Percentiles rank a stretch among this genome's conserved stretches.
These are phyloP conservation scores for Grigorovia yakushimaensis DNA, from an alignment of 805 yeast genomes.

Conservation along the genomic window DNA sequence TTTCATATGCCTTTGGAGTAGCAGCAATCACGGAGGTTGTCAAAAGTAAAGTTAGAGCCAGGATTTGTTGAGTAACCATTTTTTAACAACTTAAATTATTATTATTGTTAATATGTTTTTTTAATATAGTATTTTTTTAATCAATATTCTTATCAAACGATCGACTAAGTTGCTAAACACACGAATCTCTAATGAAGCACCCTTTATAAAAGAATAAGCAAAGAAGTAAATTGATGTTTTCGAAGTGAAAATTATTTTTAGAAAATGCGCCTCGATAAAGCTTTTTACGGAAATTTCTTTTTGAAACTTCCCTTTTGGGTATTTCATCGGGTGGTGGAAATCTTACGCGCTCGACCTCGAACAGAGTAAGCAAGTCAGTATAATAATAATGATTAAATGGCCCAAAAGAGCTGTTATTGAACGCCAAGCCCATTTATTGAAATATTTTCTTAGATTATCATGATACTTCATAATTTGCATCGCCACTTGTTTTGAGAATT, in stretches of 20 bases:
- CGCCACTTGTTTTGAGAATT: slow-evolving; percentile 8
- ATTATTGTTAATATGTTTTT: not conserved
- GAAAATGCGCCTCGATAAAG: not conserved
- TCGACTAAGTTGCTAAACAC: too few relatives aligned
- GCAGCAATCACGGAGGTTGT: slow-evolving; percentile 3
- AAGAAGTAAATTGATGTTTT: not conserved
- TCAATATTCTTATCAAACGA: too few relatives aligned
- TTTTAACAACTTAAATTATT: not conserved
- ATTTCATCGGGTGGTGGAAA: not conserved
- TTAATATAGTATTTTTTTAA: not conserved
- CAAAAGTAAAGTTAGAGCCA: not conserved
- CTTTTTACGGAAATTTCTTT: not conserved
- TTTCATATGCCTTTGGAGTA: slow-evolving; percentile 12
- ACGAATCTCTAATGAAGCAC: too few relatives aligned
- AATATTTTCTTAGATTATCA: slow-evolving; percentile 7
- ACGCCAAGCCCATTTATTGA: slow-evolving; percentile 12
- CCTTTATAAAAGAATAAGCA: not conserved
- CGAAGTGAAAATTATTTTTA: not conserved
- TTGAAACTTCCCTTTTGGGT: not conserved
- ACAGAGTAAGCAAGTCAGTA: not conserved
- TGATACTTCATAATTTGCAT: slow-evolving; percentile 13
- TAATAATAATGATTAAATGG: not conserved
- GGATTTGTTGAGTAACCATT: not conserved
- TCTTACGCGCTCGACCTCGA: not conserved
- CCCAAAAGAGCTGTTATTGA: slow-evolving; percentile 2